Evolutionary conservation across 2,329 filamentous ascomycete species (phyloP).

Genomic region (Xylaria sp.): DNA sequence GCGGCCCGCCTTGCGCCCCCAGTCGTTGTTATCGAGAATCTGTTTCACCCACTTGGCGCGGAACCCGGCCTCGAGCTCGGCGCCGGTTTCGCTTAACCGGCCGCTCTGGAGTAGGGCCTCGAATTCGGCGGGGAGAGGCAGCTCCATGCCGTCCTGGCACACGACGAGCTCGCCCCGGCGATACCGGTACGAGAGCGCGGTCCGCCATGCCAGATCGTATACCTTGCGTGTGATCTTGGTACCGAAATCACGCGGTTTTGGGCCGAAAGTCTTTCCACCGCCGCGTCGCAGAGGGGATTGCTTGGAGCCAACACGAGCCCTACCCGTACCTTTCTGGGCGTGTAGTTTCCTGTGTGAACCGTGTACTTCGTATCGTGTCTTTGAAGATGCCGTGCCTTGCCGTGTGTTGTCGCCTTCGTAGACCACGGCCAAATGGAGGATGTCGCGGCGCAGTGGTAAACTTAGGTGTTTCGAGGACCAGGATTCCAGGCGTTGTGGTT

Average conservation of each 20-base stretch:
- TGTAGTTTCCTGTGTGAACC: constrained; percentile 85
- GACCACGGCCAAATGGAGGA: constrained; percentile 90
- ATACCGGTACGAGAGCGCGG: constrained; percentile 91
- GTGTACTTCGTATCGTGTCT: constrained; percentile 84
- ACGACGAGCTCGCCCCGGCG: constrained; percentile 87
- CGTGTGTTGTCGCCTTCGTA: constrained; percentile 92
- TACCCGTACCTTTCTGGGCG: constrained; percentile 87
- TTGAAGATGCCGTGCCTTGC: constrained; percentile 84
- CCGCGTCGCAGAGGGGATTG: constrained; percentile 86
- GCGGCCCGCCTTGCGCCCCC: constrained; percentile 74
- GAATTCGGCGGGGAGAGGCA: constrained; percentile 67
- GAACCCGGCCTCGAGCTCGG: constrained; percentile 66
- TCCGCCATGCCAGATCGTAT: constrained; percentile 96
- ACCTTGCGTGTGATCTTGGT: constrained; percentile 87
- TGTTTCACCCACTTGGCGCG: constrained; percentile 71
- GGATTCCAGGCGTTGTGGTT: constrained; percentile 80
- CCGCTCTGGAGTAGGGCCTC: constrained; percentile 53
- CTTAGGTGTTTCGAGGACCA: constrained; percentile 87
- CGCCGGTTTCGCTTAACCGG: constrained; percentile 52
- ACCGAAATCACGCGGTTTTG: constrained; percentile 89
- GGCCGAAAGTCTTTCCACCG: constrained; percentile 91
- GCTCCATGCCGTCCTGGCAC: constrained; percentile 80
- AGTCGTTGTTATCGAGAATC: constrained; percentile 76
- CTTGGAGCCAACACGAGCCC: constrained; percentile 80
- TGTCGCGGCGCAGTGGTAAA: constrained; percentile 87